Evolutionary conservation across 1,284 basidiomycete species (phyloP), one percentile per base, ranked within the genome.

Genomic region (Fomitopsis palustris): DNA sequence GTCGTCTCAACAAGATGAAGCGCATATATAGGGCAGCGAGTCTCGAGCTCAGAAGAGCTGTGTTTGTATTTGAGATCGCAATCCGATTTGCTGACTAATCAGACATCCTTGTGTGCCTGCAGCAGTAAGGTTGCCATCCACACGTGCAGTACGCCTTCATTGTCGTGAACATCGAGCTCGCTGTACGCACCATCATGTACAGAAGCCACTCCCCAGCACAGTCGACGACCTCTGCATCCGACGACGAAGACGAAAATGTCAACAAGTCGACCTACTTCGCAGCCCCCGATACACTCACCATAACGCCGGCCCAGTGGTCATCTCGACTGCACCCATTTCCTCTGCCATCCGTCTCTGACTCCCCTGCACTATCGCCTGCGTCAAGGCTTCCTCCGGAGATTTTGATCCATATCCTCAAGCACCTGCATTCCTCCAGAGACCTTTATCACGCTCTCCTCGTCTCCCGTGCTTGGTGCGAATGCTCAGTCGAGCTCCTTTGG

Each of bases 401-500:
- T 45, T 85, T 98, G 64, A 90, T 95, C n/a, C 88, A 98, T 76
- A 91, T 98, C 67, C 83, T 99, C 66, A 91, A 90, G 61, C 87
- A 95, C 65, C 80, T 99, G 12, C 85, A 91, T 60, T 81, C 84
- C 0, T 78, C 87, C 23, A 80, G 82, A 57, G 92, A 96, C 75
- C 81, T 97, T 42, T 85, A 90, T 64, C 80, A 82, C 62, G 83
- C 86, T 53, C 81, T 97, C 59, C 85, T 91, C 57, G 96, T 98
- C 35, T 95, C 90, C 38, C 88, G 93, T 59, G 82, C 88, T 14
- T 99, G 97, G 96, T 98, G 95, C 78, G 88, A 96, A 69, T 96
- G 95, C 73, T 89, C 94, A 8, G 95, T 96, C 56, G 95, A 98
- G 72, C 82, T 98, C 19, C 82, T 99, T 21, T 99, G 96, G 96